A percentile compares a stretch with the other conserved stretches of the same genome.
These are phyloP conservation scores for Margaritispora aquatica DNA, from an alignment of 495 filamentous ascomycete species.

Conservation along the genomic window DNA sequence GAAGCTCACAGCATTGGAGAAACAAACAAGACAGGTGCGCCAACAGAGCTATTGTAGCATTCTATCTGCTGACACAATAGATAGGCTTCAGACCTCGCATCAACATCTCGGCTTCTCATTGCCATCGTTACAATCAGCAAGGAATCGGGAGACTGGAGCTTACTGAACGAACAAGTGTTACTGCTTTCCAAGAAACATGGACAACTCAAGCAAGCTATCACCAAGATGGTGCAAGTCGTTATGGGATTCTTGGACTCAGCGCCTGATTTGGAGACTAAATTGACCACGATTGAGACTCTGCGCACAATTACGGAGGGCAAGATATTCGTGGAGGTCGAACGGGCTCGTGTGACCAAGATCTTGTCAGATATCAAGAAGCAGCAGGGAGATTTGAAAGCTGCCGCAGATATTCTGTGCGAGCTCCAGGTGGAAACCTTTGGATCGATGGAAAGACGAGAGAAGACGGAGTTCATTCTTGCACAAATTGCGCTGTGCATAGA, in stretches of 20 bases:
- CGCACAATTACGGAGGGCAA: constrained; percentile 98
- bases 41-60: constrained; percentile 7
- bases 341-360: constrained; percentile 89
- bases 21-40: constrained; percentile 88
- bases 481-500: constrained; percentile 95
- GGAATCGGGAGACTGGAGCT: constrained; percentile 80
- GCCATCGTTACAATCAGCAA: constrained; percentile 91
- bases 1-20: constrained; percentile 85
- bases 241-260: constrained; percentile 83
- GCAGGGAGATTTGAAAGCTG: constrained; percentile 84
- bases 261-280: constrained; percentile 75
- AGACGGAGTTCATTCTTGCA: constrained; percentile 96
- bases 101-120: constrained; percentile 82
- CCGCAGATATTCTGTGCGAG: constrained; percentile 90
- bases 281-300: constrained; percentile 88
- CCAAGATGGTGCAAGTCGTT: constrained; percentile 96
- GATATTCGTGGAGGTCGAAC: constrained; percentile 99
- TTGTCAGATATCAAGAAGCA: constrained; percentile 94
- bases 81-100: constrained; percentile 89
- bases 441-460: constrained; percentile 93
- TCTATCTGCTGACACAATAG: constrained; percentile 3
- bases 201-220: constrained; percentile 97
- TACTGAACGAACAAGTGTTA: constrained; percentile 93
- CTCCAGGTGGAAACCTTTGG: constrained; percentile 98
- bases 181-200: constrained; percentile 98